Evolutionary conservation across 1,284 basidiomycete genomes (phyloP), one percentile per base, ranked within the genome.

Genomic region (Sanghuangporus sanghuang): DNA sequence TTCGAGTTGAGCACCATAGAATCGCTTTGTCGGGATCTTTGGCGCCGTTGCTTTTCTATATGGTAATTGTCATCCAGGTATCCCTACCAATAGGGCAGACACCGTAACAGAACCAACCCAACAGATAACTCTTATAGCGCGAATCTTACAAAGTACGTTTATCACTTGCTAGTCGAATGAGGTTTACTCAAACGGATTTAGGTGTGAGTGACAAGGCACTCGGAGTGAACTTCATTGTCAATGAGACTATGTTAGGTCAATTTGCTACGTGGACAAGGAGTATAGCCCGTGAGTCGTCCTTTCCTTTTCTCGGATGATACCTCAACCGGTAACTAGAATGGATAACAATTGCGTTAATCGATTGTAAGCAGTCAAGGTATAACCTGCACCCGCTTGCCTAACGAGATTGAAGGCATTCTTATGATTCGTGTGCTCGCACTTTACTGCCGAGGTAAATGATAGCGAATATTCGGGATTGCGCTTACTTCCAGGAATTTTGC

Each of bases 391-490:
- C 4, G 12, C 23, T 7, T 42, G 27, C 18, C 21, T 50, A 2
- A 39, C 16, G 27, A 6, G 11, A 42, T n/a, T 7, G 7, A 14
- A 62, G 61, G 57, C 50, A 39, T 62, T 18, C 61, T 62, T 9
- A 27, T 57, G 40, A 56, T 62, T n/a, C 56, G 61, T 8, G 61
- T 62, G 14, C 44, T 57, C 14, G 61, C 61, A 23, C 42, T 62
- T 16, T 62, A 57, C 18, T 39, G 11, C 8, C n/a, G 49, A 62
- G 54, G 61, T 57, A 32, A 32, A 32, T 32, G 27, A 48, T 23
- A 35, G 11, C 21, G 18, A 12, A 27, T 14, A 18, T 14, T n/a
- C 9, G 12, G 14, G 38, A 14, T 9, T 18, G 14, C 36, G 46
- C n/a, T 36, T 5, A 18, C 7, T 23, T 21, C 39, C n/a, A 18